A percentile compares a stretch with the other conserved stretches of the same genome.
Conservation (phyloP, 2,329 filamentous ascomycete species). For the Fusarium papillatum region DNA sequence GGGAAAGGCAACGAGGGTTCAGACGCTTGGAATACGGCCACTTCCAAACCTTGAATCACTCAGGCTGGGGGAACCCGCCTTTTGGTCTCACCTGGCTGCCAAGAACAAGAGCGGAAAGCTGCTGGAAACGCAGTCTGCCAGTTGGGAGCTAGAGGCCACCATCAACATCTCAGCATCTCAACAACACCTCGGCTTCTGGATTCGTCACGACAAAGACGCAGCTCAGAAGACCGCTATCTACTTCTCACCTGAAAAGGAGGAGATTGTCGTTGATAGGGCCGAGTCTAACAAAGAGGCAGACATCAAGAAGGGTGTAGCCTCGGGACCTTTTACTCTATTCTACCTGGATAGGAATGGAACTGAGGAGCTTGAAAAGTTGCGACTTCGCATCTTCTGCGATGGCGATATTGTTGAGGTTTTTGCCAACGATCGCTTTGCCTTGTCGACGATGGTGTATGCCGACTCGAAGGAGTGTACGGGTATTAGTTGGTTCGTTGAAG, state of each 20-base stretch:
- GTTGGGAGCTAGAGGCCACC: slow-evolving; percentile 44
- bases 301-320: slow-evolving; percentile 51
- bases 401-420: slow-evolving; percentile 44
- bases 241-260: slow-evolving; percentile 54
- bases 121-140: slow-evolving; percentile 1
- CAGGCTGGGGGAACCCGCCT: slow-evolving; percentile 19
- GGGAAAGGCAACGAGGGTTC: slow-evolving; percentile 49
- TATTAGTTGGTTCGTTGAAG: slow-evolving; percentile 44
- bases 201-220: slow-evolving; percentile 44
- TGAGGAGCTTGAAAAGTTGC: slow-evolving; percentile 38
- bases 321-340: slow-evolving; percentile 62
- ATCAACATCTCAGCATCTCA: slow-evolving; percentile 29
- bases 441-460: slow-evolving; percentile 44
- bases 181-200: slow-evolving; percentile 36
- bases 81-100: slow-evolving; percentile 19
- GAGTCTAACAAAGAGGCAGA: slow-evolving; percentile 46
- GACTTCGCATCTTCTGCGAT: slow-evolving; percentile 41
- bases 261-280: slow-evolving; percentile 55
- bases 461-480: slow-evolving; percentile 29
- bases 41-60: slow-evolving; percentile 39
- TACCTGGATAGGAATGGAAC: slow-evolving; percentile 6
- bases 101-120: neutral
- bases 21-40: slow-evolving; percentile 57
- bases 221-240: slow-evolving; percentile 52
- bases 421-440: slow-evolving; percentile 44